These are phyloP conservation scores for Galerina marginata DNA, from an alignment of 768 basidiomycete genomes.

Conservation along the genomic window DNA sequence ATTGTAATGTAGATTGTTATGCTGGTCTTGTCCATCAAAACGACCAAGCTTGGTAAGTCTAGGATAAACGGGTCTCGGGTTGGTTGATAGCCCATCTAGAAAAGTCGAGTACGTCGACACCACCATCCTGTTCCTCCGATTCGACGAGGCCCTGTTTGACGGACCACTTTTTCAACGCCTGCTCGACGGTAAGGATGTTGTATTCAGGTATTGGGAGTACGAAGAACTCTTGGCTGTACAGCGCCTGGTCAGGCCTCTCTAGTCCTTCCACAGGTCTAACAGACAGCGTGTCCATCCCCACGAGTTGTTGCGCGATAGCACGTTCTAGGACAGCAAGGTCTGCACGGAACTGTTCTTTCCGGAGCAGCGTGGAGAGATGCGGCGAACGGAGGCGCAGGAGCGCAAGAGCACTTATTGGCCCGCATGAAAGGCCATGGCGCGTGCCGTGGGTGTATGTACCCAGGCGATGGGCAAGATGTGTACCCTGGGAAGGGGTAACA, in stretches of 20 bases:
- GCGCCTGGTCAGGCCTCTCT: constrained; percentile 43
- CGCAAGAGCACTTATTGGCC: constrained; percentile 64
- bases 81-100: constrained; percentile 72
- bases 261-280: constrained; percentile 41
- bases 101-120: constrained; percentile 58
- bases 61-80: neutral
- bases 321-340: constrained; percentile 71
- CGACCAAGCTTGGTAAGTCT: no score
- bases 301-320: constrained; percentile 82
- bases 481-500: constrained; percentile 32
- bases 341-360: constrained; percentile 52
- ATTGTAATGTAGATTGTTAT: neutral
- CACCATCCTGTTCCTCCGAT: constrained; percentile 36
- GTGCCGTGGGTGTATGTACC: constrained; percentile 71
- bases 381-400: constrained; percentile 50
- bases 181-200: constrained; percentile 44
- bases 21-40: no score
- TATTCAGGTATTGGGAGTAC: constrained; percentile 61
- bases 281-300: constrained; percentile 74
- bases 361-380: constrained; percentile 47
- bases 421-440: constrained; percentile 50
- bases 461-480: constrained; percentile 46
- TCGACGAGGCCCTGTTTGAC: constrained; percentile 48
- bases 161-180: constrained; percentile 62
- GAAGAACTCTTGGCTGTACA: constrained; percentile 78